These are phyloP conservation scores for Penicillium lagena DNA, from an alignment of 495 filamentous ascomycete genomes.

Conservation along the genomic window DNA sequence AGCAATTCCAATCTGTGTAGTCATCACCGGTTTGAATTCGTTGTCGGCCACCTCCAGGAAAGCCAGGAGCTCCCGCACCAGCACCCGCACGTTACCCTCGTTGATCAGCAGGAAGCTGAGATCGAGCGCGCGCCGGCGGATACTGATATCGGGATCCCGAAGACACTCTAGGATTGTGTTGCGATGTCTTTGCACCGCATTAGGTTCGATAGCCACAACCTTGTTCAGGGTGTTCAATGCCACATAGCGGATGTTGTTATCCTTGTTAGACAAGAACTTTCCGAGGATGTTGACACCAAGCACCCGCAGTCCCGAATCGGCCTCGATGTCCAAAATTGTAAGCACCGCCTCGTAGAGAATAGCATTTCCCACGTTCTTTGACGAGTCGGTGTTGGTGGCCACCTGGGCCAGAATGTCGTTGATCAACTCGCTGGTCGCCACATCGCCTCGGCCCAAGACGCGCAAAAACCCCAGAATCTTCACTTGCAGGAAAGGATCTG, in stretches of 20 bases:
- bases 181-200: conserved; percentile 92
- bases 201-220: conserved; percentile 95
- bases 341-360: conserved; percentile 97
- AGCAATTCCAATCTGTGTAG: conserved; percentile 92
- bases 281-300: conserved; percentile 96
- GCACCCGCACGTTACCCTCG: conserved; percentile 86
- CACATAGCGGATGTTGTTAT: conserved; percentile 99
- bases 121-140: conserved; percentile 87
- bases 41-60: conserved; percentile 96
- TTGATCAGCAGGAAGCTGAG: conserved; percentile 98
- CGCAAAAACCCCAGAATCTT: conserved; percentile 85
- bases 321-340: conserved; percentile 96
- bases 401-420: conserved; percentile 98
- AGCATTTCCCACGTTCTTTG: conserved; percentile 97
- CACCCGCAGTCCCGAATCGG: conserved; percentile 87
- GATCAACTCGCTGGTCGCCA: conserved; percentile 88
- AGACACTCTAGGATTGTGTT: conserved; percentile 97
- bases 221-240: conserved; percentile 96
- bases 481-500: conserved; percentile 97
- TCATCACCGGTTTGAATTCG: conserved; percentile 98
- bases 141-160: conserved; percentile 97
- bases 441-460: conserved; percentile 80
- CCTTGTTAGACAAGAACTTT: conserved; percentile 94
- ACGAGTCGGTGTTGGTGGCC: conserved; percentile 94
- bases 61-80: conserved; percentile 85